Evolutionary conservation across 768 basidiomycete genomes (phyloP), one percentile per base, ranked within the genome.

Genomic region (Phanerodontia chrysosporium): DNA sequence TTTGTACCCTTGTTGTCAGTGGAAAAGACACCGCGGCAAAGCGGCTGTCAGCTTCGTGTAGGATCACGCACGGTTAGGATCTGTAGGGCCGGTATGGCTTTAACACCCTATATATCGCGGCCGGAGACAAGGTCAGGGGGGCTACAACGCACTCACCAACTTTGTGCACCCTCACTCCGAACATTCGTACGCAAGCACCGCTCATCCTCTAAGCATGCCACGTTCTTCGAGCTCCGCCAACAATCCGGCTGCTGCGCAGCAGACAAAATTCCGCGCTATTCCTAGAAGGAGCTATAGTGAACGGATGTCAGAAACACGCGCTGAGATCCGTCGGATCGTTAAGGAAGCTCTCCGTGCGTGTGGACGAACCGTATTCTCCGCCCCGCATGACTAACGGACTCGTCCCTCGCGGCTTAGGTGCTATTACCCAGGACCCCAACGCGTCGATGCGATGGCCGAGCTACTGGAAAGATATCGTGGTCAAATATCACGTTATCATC

Each of bases 271-370:
- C 61, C 69, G 67, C 25, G 55, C 68, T 30, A 64, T 65, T 60
- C 66, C 66, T 1, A 58, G 52, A 28, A 62, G 58, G 55, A 59
- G 67, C 21, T 70, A 70, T 53, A 65, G 66, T 22, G 69, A 70
- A 57, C 62, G 67, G 29, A 70, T 70, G 69, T 67, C 66, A 10
- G 60, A 66, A 58, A 68, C 69, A 6, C 65, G 69, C 18, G 58
- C 55, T 30, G 66, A 67, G 53, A 60, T 70, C 13, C 67, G 69
- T 27, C 60, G 54, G 13, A 64, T 68, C 42, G 65, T 70, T 36
- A 58, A 57, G 49, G 61, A 64, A 39, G 62, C 64, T 21, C 65
- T 70, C 21, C 56, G 69, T 70, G 60, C 12, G 66, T 64, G 21
- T 12, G 24, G 49, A 24, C 6, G n/a, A 25, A 25, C 28, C 28